Base-by-base conservation (phyloP, 371 early-diverging fungal species). In the Apophysomyces sp. region DNA sequence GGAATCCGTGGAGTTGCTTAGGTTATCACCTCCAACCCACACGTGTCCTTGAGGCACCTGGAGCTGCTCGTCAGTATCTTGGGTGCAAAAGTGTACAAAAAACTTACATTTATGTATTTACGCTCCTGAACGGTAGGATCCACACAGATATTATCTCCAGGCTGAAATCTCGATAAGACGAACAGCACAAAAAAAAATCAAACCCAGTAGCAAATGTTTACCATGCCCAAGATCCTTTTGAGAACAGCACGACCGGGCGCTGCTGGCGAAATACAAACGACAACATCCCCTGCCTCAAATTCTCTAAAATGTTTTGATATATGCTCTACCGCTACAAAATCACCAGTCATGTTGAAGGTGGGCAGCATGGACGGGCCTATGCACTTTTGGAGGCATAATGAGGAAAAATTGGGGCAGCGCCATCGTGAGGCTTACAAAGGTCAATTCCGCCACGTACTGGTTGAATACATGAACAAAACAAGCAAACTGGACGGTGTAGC, bases 351-450 rank as follows among this genome's bases (percentile, higher is more conserved):
- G 68, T 89, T 86, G 56, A 92, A 82, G 16, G 89, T 90, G 1
- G 94, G 93, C 2, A 94, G 80, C 94, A 94, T 94, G 37, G 92
- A 92, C 0, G 94, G 94, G 0, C 94, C 94, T 40, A 86, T 73
- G 68, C 91, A 90, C 94, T 90, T 57, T 12, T 15, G 32, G 3
- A 44, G 30, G 12, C 2, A 36, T 40, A 24, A 53, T 55, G 31
- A 54, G 40, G 30, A 16, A 41, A n/a, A 40, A 27, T 5, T n/a
- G n/a, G n/a, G 11, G 36, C 2, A 30, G 13, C 18, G 11, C 12
- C 9, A n/a, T 26, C 15, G 52, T n/a, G 32, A n/a, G 39, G 34
- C 72, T 61, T 82, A 89, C 91, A 83, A 86, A 83, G 5, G 92
- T 88, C 30, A 86, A 65, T 67, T 88, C 89, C n/a, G 74, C 84